These are phyloP conservation scores for Saussurea involucrata DNA, from an alignment of 129 eudicot genomes.

Conservation along the genomic window DNA sequence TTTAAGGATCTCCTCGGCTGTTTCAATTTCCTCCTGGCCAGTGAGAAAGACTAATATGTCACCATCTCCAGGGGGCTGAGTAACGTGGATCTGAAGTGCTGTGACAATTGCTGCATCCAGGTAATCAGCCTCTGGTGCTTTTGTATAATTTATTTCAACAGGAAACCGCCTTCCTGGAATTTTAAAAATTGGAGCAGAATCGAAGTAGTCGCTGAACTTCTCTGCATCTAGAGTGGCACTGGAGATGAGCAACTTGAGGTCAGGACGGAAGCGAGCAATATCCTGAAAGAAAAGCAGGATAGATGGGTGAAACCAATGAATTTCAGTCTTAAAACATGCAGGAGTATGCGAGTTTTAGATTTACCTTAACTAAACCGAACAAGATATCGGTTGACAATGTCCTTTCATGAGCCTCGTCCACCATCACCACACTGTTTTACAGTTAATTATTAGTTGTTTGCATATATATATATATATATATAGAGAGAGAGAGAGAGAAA, in stretches of 20 bases:
- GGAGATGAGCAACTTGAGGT: slow-evolving; percentile 82
- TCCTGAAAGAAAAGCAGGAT: slow-evolving; percentile 36
- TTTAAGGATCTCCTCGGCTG: slow-evolving; percentile 84
- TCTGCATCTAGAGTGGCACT: slow-evolving; percentile 95
- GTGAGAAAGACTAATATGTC: slow-evolving; percentile 78
- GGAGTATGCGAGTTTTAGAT: not conserved
- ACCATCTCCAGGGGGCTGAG: slow-evolving; percentile 82
- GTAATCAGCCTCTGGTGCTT: slow-evolving; percentile 87
- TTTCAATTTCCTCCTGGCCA: slow-evolving; percentile 95
- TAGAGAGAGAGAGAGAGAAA: no score
- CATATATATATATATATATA: no score
- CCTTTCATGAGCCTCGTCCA: slow-evolving; percentile 96
- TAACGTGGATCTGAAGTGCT: slow-evolving; percentile 82
- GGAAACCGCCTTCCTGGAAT: slow-evolving; percentile 93
- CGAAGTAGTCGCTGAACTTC: slow-evolving; percentile 87
- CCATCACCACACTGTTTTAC: slow-evolving; percentile 69
- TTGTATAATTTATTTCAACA: slow-evolving; percentile 79
- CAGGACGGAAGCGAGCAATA: slow-evolving; percentile 75
- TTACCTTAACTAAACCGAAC: slow-evolving; percentile 90
- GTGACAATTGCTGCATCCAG: slow-evolving; percentile 91
- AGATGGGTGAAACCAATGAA: not conserved
- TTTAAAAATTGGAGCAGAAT: slow-evolving; percentile 81
- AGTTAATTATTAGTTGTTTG: not conserved
- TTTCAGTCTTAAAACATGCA: not conserved
- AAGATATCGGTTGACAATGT: slow-evolving; percentile 79